Evolutionary conservation across 371 early-diverging fungal genomes (phyloP).

Genomic region (Chytridium lagenaria): DNA sequence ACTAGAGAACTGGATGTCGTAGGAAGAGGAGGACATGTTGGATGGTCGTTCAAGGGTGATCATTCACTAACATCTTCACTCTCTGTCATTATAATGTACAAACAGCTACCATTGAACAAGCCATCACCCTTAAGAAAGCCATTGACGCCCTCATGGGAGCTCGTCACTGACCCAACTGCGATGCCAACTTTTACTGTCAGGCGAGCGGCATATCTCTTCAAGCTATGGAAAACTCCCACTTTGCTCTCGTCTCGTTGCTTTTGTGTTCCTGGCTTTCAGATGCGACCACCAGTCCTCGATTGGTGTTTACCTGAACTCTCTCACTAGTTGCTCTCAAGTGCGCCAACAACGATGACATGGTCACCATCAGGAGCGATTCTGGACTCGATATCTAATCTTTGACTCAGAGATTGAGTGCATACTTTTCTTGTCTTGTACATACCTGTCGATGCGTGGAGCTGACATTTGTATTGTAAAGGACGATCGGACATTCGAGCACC

Average conservation of each 20-base stretch:
- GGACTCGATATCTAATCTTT: conserved; percentile 85
- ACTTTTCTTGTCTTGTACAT: background rate
- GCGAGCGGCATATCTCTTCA: conserved; percentile 96
- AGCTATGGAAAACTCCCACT: conserved; percentile 99
- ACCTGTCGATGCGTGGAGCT: background rate
- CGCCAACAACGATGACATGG: conserved; percentile 89
- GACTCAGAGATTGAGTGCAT: conserved; percentile 65
- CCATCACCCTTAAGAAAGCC: conserved; percentile 82
- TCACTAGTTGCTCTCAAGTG: conserved; percentile 95
- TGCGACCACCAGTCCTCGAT: conserved; percentile 86
- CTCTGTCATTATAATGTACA: too few relatives aligned
- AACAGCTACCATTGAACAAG: conserved; percentile 48
- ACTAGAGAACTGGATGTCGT: too few relatives aligned
- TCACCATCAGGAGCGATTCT: conserved; percentile 91
- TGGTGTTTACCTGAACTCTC: conserved; percentile 85
- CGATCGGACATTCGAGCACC: conserved; percentile 88
- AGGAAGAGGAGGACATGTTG: too few relatives aligned
- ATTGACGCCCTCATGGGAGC: conserved; percentile 97
- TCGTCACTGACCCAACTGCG: too few relatives aligned
- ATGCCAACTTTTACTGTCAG: conserved; percentile 97
- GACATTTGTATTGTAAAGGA: conserved; percentile 57
- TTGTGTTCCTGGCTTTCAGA: conserved; percentile 91
- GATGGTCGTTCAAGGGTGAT: too few relatives aligned
- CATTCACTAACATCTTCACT: too few relatives aligned
- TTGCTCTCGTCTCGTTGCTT: conserved; percentile 91